Percentiles rank a stretch among this genome's conserved stretches.
These are phyloP conservation scores for Botrytis elliptica DNA, from an alignment of 2,329 filamentous ascomycete genomes.

Conservation along the genomic window DNA sequence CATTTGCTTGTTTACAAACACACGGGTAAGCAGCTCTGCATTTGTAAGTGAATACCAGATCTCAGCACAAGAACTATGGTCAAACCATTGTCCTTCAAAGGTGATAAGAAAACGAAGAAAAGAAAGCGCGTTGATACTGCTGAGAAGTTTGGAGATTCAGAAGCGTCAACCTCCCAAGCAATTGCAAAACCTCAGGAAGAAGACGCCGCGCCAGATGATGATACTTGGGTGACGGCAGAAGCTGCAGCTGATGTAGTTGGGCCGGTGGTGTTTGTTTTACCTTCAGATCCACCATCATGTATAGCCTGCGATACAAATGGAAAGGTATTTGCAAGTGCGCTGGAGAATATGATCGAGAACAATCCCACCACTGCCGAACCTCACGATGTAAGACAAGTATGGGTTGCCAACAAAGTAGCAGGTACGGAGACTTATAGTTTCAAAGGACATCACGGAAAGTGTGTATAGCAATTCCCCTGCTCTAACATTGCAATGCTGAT, in stretches of 20 bases:
- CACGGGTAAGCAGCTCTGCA: conserved; percentile 2
- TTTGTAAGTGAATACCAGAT: conserved; percentile 7
- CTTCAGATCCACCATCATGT: conserved; percentile 69
- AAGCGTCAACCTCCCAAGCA: conserved; percentile 31
- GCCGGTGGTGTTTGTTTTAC: conserved; percentile 78
- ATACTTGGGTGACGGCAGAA: conserved; percentile 90
- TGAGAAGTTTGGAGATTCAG: conserved; percentile 40
- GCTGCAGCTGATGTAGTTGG: conserved; percentile 71
- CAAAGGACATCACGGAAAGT: conserved; percentile 88
- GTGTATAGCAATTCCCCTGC: conserved; percentile 33
- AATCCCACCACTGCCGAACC: conserved; percentile 86
- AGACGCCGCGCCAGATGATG: conserved; percentile 54
- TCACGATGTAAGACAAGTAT: conserved; percentile 93
- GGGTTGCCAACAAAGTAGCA: conserved; percentile 80
- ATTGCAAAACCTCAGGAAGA: conserved; percentile 27
- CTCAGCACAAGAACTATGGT: conserved; percentile 59
- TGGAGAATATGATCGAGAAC: conserved; percentile 87
- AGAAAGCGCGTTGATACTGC: conserved; percentile 67
- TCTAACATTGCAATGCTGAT: not conserved
- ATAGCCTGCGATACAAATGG: conserved; percentile 84
- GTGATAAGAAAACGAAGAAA: conserved; percentile 94
- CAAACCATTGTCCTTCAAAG: conserved; percentile 91
- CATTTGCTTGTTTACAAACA: not conserved
- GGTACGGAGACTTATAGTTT: conserved; percentile 82
- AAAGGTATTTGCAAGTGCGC: conserved; percentile 74